Conservation (phyloP, 768 basidiomycete genomes). For the Kwoniella dejecticola region DNA sequence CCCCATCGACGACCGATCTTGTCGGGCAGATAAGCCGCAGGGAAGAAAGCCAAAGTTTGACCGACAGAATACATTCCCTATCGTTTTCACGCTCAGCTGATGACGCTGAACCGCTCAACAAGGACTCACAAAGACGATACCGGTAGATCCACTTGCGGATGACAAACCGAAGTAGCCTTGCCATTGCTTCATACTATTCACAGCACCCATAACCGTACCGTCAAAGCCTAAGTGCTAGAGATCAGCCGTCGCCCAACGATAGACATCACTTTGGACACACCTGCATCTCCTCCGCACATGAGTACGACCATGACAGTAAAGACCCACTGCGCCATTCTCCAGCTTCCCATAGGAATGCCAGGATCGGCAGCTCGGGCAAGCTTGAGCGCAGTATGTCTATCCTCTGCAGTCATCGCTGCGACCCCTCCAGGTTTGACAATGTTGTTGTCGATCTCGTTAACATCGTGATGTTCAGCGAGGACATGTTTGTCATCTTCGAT, state of each 20-base stretch:
- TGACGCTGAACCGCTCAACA: too few species aligned
- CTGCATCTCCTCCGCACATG: slow-evolving; percentile 24
- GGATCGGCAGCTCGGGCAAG: slow-evolving; percentile 33
- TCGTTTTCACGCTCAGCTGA: too few species aligned
- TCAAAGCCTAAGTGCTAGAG: slow-evolving; percentile 58
- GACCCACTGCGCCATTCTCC: slow-evolving; percentile 9
- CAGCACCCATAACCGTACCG: slow-evolving; percentile 63
- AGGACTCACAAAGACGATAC: slow-evolving; percentile 51
- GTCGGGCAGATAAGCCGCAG: slow-evolving; percentile 59
- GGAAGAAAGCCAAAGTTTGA: slow-evolving; percentile 30
- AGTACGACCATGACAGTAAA: slow-evolving; percentile 2
- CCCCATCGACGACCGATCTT: slow-evolving; percentile 60
- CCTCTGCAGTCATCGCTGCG: slow-evolving; percentile 22
- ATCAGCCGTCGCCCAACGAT: neutral
- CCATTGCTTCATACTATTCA: slow-evolving; percentile 60
- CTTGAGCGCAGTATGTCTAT: slow-evolving; percentile 27
- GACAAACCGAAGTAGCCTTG: slow-evolving; percentile 61
- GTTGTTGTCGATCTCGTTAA: neutral
- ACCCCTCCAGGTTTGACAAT: slow-evolving; percentile 1
- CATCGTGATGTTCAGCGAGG: neutral
- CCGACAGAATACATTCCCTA: slow-evolving; percentile 60
- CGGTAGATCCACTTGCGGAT: slow-evolving; percentile 59
- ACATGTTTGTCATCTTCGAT: neutral
- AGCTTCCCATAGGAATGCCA: slow-evolving; percentile 7
- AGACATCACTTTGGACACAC: slow-evolving; percentile 12